phyloP scores from a whole-genome alignment of 345 rosid species.

The Eucalyptus pauciflora region DNA sequence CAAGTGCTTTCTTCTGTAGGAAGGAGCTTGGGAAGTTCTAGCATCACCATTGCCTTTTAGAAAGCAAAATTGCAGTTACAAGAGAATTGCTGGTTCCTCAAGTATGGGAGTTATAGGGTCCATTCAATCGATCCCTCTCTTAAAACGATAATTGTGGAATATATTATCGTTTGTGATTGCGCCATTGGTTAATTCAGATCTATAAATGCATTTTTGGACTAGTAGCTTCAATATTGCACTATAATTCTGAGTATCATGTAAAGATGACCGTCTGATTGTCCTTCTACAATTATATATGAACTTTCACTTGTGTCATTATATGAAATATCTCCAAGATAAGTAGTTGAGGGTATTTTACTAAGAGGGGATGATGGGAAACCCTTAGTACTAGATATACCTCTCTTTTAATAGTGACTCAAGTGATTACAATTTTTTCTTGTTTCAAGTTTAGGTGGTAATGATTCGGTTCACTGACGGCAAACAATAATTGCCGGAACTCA shows the following conservation, averaged over 20 bases:
- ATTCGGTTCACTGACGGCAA: fast-evolving
- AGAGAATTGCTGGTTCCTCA: background rate
- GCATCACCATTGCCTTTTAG: background rate
- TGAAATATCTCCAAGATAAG: background rate
- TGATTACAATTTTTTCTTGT: background rate
- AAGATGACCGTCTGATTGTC: background rate
- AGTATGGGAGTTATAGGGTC: background rate
- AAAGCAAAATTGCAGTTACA: background rate
- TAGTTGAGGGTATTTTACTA: background rate
- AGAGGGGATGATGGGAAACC: background rate
- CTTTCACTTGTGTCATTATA: background rate
- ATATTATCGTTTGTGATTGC: background rate
- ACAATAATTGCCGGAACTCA: fast-evolving
- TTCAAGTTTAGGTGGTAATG: background rate
- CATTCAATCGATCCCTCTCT: background rate
- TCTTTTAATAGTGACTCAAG: background rate
- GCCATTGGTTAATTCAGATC: background rate
- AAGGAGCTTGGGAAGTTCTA: background rate
- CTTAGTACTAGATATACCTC: background rate
- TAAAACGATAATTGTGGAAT: background rate
- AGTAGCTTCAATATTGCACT: background rate
- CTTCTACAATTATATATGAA: background rate
- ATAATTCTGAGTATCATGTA: background rate
- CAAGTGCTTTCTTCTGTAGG: background rate
- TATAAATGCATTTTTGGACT: background rate